A percentile compares a stretch with the other conserved stretches of the same genome.
These are phyloP conservation scores for Starmerella kuoi DNA, from an alignment of 805 yeast genomes.

Conservation along the genomic window DNA sequence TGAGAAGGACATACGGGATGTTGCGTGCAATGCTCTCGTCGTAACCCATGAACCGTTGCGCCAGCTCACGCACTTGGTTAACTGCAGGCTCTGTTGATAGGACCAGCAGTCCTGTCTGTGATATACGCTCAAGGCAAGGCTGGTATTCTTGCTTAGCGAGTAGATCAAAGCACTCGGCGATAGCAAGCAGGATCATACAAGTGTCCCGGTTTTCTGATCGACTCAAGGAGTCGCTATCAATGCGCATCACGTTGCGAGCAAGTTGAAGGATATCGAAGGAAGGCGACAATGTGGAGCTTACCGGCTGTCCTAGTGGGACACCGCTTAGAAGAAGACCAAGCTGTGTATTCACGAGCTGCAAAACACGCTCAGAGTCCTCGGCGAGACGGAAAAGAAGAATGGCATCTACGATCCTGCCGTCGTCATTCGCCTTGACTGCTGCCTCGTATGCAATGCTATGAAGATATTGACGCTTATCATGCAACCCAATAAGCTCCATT, in stretches of 20 bases:
- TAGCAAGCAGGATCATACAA: slow-evolving; percentile 48
- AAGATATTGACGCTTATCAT: slow-evolving; percentile 47
- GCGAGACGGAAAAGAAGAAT: slow-evolving; percentile 74
- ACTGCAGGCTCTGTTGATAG: slow-evolving; percentile 36
- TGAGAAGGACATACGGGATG: slow-evolving; percentile 65
- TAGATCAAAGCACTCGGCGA: slow-evolving; percentile 54
- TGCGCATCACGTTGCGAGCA: slow-evolving; percentile 31
- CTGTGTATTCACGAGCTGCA: slow-evolving; percentile 57
- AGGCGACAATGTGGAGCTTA: slow-evolving; percentile 24
- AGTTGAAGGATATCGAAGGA: slow-evolving; percentile 28
- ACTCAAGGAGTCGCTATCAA: slow-evolving; percentile 31
- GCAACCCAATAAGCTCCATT: slow-evolving; percentile 48
- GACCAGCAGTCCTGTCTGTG: slow-evolving; percentile 56
- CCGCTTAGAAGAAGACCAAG: slow-evolving; percentile 66
- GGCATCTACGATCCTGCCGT: slow-evolving; percentile 79
- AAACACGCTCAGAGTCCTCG: slow-evolving; percentile 74
- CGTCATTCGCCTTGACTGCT: slow-evolving; percentile 79
- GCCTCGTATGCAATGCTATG: slow-evolving; percentile 69
- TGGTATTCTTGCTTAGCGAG: slow-evolving; percentile 50
- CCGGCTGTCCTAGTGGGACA: slow-evolving; percentile 53
- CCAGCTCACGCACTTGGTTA: slow-evolving; percentile 47
- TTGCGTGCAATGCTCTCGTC: slow-evolving; percentile 66
- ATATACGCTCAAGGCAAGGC: slow-evolving; percentile 43
- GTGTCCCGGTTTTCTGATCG: slow-evolving; percentile 44
- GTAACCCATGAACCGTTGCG: slow-evolving; percentile 52